phyloP scores from a whole-genome alignment of 1,139 yeast species.

The Geotrichum armillariae region DNA sequence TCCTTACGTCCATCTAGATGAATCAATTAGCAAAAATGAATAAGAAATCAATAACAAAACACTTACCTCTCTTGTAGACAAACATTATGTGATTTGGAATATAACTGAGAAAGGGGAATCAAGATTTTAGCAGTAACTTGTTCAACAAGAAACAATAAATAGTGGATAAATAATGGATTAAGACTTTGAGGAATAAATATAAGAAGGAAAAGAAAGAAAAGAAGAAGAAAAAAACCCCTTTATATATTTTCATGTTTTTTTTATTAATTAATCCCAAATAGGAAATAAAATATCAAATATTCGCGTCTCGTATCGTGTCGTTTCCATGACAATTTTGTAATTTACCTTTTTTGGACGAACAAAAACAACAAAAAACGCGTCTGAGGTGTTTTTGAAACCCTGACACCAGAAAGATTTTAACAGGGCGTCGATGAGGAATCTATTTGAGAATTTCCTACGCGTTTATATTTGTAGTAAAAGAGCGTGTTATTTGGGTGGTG shows the following conservation, averaged over 20 bases:
- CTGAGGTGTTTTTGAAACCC: too few relatives aligned
- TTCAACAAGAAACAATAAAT: slow-evolving; percentile 7
- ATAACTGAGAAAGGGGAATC: background rate
- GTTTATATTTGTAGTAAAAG: too few relatives aligned
- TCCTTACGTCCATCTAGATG: slow-evolving; percentile 69
- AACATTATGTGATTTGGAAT: slow-evolving; percentile 40
- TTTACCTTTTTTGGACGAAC: too few relatives aligned
- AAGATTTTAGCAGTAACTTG: slow-evolving; percentile 1
- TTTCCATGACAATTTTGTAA: slow-evolving; percentile 14
- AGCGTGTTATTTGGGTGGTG: too few relatives aligned
- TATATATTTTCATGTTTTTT: slow-evolving; percentile 5
- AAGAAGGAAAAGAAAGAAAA: slow-evolving; percentile 3
- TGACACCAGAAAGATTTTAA: too few relatives aligned
- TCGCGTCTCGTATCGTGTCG: slow-evolving; percentile 10
- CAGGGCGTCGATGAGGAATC: too few relatives aligned
- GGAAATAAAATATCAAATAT: background rate
- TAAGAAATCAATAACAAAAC: too few relatives aligned
- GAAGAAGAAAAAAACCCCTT: slow-evolving; percentile 5
- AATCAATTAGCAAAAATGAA: slow-evolving; percentile 14
- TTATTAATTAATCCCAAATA: slow-evolving; percentile 3
- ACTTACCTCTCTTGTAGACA: slow-evolving; percentile 51
- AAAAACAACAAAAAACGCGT: too few relatives aligned
- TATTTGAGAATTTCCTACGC: too few relatives aligned
- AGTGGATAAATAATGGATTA: background rate
- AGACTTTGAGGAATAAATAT: background rate